These are phyloP conservation scores for Podospora conica DNA, from an alignment of 495 filamentous ascomycete genomes.

Conservation along the genomic window DNA sequence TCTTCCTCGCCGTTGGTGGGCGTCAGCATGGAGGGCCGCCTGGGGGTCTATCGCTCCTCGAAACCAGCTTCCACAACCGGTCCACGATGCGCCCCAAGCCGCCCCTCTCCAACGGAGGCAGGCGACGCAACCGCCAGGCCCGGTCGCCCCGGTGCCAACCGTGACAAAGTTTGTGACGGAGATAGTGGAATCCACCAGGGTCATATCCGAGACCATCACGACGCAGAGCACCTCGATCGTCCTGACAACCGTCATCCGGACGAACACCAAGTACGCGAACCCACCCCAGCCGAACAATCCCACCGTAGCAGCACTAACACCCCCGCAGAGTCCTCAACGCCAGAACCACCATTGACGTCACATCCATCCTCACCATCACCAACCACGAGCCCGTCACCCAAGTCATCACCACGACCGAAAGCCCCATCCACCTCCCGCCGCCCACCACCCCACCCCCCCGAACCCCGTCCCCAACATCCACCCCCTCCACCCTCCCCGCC, in stretches of 20 bases:
- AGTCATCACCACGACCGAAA: conserved; percentile 22
- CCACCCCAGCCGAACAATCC: background rate
- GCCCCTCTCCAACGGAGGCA: conserved; percentile 8
- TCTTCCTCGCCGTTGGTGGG: background rate
- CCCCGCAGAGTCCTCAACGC: conserved; percentile 22
- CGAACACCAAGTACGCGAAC: conserved; percentile 18
- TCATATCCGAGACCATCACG: conserved; percentile 17
- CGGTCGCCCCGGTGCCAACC: conserved; percentile 1
- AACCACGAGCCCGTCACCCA: conserved; percentile 12
- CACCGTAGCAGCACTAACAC: background rate
- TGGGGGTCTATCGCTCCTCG: conserved; percentile 4
- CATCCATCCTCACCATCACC: conserved; percentile 28
- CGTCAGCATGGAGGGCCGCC: background rate
- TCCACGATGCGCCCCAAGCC: conserved; percentile 2
- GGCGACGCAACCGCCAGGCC: background rate
- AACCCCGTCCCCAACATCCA: background rate
- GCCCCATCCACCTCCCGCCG: background rate
- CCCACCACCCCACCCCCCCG: background rate
- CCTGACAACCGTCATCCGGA: conserved; percentile 20
- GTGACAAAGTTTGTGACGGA: conserved; percentile 18
- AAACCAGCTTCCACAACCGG: background rate
- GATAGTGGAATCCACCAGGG: conserved; percentile 14
- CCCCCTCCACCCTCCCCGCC: background rate
- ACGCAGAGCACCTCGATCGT: conserved; percentile 17
- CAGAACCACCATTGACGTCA: conserved; percentile 20